Base-by-base conservation (phyloP, 106 monocot genomes). In the Phalaenopsis equestris region DNA sequence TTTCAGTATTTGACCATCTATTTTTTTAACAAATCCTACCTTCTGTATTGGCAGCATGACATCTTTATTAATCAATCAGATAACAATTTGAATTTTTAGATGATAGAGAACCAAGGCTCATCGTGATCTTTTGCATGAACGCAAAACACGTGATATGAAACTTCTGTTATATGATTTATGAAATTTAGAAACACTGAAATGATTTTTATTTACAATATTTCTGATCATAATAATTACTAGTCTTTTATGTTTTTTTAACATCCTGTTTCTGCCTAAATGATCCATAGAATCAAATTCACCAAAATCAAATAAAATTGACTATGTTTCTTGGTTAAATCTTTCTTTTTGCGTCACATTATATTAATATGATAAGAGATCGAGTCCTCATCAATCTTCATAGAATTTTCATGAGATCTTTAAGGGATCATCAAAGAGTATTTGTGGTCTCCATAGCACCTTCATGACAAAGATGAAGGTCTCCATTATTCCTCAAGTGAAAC, bases 51-150 rank as follows among this genome's bases (percentile, higher is more conserved):
- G 90, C 24, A 79, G 78, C 49, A 91, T 67, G 5, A 86, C 75
- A 61, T 78, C 75, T 42, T 84, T 88, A 17, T 86, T 81, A n/a
- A 91, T 80, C 55, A 91, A 77, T 38, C 84, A 67, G 86, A 86
- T 23, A 78, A 76, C 14, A 61, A 5, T 48, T 43, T 78, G 81
- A 15, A n/a, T 78, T 45, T 43, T 58, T 41, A 6, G 73, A 0
- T 68, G 79, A 56, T 72, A 58, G 57, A n/a, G n/a, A 55, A 21
- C 18, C 41, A 57, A 49, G 42, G 9, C 5, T 42, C 19, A 19
- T 73, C 18, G 24, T 75, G 83, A 21, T 75, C 84, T 86, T 82
- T 84, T 82, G 12, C 78, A 82, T 45, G 74, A 73, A 18, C n/a
- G 68, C 23, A 37, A 9, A 3, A 19, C 72, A 41, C 8, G 67